These are phyloP conservation scores for Torrubiellomyces zombiae DNA, from an alignment of 2,329 filamentous ascomycete species.

Conservation along the genomic window DNA sequence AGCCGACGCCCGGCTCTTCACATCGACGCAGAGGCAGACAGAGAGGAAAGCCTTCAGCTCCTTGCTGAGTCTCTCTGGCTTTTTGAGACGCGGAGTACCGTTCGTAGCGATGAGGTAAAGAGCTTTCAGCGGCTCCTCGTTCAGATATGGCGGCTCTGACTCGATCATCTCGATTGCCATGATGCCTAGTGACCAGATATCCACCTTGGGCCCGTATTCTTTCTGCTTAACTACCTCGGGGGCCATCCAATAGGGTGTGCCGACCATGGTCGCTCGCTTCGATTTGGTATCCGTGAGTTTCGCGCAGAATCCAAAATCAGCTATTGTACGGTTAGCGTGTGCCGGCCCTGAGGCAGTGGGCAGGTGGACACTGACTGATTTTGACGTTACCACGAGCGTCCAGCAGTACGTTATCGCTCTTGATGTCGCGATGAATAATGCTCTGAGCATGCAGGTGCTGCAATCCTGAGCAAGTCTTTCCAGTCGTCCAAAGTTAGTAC, in stretches of 20 bases:
- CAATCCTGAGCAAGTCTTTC: conserved; percentile 81
- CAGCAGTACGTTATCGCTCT: conserved; percentile 94
- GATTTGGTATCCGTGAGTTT: conserved; percentile 94
- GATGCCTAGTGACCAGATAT: conserved; percentile 97
- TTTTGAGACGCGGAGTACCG: conserved; percentile 91
- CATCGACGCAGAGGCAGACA: conserved; percentile 91
- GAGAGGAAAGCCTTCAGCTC: conserved; percentile 95
- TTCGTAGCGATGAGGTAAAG: conserved; percentile 96
- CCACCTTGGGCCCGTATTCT: conserved; percentile 94
- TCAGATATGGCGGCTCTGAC: conserved; percentile 91
- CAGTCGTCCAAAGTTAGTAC: too few relatives aligned
- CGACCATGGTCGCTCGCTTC: conserved; percentile 98
- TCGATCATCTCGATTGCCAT: conserved; percentile 99
- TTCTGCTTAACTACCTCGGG: conserved; percentile 99
- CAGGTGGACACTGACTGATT: conserved; percentile 52
- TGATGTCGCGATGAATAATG: conserved; percentile 98
- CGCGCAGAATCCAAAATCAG: conserved; percentile 97
- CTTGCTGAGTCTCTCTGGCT: conserved; percentile 93
- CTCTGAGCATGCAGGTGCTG: conserved; percentile 90
- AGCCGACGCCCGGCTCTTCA: conserved; percentile 83
- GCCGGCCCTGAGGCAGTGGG: neutral
- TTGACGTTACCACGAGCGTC: conserved; percentile 93
- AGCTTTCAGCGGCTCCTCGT: conserved; percentile 94
- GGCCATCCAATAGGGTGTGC: conserved; percentile 99
- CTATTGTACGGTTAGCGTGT: conserved; percentile 31